phyloP scores from a whole-genome alignment of 805 yeast species.

The Sungouiozyma ichnusensis region DNA sequence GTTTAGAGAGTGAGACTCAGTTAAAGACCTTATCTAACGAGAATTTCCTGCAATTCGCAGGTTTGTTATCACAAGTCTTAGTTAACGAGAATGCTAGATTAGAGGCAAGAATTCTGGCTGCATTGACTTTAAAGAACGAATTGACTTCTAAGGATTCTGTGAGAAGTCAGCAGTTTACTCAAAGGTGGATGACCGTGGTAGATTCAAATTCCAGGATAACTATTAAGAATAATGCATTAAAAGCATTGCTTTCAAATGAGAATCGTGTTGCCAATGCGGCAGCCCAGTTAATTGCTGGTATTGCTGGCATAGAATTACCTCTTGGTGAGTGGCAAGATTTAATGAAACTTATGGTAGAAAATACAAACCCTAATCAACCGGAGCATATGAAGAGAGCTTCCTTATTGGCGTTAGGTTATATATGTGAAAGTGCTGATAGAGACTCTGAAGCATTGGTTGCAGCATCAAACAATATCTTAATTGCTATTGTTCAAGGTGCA shows the following conservation, averaged over 20 bases:
- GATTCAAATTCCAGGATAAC: constrained; percentile 44
- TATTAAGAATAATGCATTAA: constrained; percentile 56
- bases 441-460: constrained; percentile 55
- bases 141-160: constrained; percentile 67
- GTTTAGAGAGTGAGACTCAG: constrained; percentile 72
- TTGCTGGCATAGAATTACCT: constrained; percentile 93
- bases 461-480: constrained; percentile 84
- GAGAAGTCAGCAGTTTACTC: constrained; percentile 48
- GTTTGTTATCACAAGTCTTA: constrained; percentile 58
- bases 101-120: constrained; percentile 89
- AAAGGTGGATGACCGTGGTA: constrained; percentile 59
- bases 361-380: constrained; percentile 71
- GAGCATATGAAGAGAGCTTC: constrained; percentile 79
- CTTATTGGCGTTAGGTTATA: constrained; percentile 82
- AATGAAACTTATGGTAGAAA: constrained; percentile 72
- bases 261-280: constrained; percentile 74
- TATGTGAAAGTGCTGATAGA: constrained; percentile 92
- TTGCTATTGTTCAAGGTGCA: constrained; percentile 96
- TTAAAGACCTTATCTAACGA: constrained; percentile 59
- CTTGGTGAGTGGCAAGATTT: constrained; percentile 80
- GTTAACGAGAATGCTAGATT: constrained; percentile 51
- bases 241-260: constrained; percentile 53
- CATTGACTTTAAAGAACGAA: constrained; percentile 77
- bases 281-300: constrained; percentile 92
- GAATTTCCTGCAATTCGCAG: constrained; percentile 67